Conservation (phyloP, 1,139 yeast species). For the Fermentozyma sake region DNA sequence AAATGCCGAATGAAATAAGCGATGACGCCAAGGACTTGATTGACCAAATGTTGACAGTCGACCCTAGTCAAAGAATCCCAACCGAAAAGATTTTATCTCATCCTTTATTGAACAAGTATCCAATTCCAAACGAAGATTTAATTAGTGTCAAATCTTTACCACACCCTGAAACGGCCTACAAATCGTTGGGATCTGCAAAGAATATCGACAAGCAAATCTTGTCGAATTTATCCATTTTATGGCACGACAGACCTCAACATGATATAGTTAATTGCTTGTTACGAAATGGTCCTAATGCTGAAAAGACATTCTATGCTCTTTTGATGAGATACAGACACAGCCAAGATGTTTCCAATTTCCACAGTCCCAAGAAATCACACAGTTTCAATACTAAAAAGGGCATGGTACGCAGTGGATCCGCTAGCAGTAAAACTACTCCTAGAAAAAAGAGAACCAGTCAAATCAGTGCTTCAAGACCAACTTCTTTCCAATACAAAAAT, state of each 20-base stretch:
- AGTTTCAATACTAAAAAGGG: slow-evolving; percentile 19
- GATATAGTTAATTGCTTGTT: slow-evolving; percentile 54
- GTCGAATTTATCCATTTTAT: slow-evolving; percentile 63
- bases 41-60: slow-evolving; percentile 67
- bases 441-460: slow-evolving; percentile 13
- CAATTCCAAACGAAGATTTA: slow-evolving; percentile 47
- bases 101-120: slow-evolving; percentile 66
- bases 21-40: slow-evolving; percentile 70
- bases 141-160: slow-evolving; percentile 53
- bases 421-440: slow-evolving; percentile 14
- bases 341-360: slow-evolving; percentile 28
- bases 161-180: slow-evolving; percentile 57
- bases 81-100: slow-evolving; percentile 75
- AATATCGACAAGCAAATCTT: slow-evolving; percentile 61
- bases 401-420: slow-evolving; percentile 15
- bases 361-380: slow-evolving; percentile 14
- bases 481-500: slow-evolving; percentile 16
- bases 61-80: slow-evolving; percentile 70
- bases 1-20: slow-evolving; percentile 65
- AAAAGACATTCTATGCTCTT: slow-evolving; percentile 71
- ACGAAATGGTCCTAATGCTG: slow-evolving; percentile 59
- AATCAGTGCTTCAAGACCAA: slow-evolving; percentile 15
- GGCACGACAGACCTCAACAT: slow-evolving; percentile 64
- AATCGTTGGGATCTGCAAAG: slow-evolving; percentile 42
- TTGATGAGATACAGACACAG: slow-evolving; percentile 51